phyloP scores from a whole-genome alignment of 495 filamentous ascomycete species.

The Corynascus novoguineensis region DNA sequence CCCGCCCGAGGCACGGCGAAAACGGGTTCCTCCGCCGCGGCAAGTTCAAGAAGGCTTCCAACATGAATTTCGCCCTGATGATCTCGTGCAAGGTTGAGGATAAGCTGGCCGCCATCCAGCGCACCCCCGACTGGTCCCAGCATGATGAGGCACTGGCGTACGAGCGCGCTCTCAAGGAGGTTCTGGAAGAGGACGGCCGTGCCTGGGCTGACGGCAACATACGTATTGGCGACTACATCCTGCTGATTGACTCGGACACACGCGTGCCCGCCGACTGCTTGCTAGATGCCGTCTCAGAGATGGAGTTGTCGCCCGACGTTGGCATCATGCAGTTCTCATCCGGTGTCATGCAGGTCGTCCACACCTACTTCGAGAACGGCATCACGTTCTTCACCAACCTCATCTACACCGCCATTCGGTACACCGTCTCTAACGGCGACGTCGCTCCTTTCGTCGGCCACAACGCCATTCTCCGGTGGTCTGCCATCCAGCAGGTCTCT shows the following conservation, averaged over 20 bases:
- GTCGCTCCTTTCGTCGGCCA: conserved; percentile 77
- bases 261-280: conserved; percentile 69
- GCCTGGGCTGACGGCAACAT: conserved; percentile 79
- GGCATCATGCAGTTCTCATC: conserved; percentile 78
- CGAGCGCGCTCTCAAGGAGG: conserved; percentile 59
- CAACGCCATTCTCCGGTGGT: conserved; percentile 76
- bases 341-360: conserved; percentile 75
- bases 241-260: conserved; percentile 72
- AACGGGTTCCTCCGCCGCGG: conserved; percentile 58
- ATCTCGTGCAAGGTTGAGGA: conserved; percentile 72
- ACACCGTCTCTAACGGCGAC: conserved; percentile 74
- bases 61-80: conserved; percentile 80
- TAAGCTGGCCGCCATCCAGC: conserved; percentile 51
- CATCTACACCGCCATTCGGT: conserved; percentile 72
- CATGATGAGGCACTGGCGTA: conserved; percentile 66
- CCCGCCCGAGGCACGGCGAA: conserved; percentile 59
- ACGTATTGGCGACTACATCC: conserved; percentile 73
- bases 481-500: conserved; percentile 68
- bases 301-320: conserved; percentile 74
- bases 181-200: conserved; percentile 62
- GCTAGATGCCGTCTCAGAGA: conserved; percentile 70
- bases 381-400: conserved; percentile 85
- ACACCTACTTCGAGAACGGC: conserved; percentile 67
- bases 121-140: conserved; percentile 59
- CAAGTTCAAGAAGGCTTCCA: conserved; percentile 73